Base-by-base conservation (phyloP, 345 rosid genomes). In the Dipteronia sinensis region DNA sequence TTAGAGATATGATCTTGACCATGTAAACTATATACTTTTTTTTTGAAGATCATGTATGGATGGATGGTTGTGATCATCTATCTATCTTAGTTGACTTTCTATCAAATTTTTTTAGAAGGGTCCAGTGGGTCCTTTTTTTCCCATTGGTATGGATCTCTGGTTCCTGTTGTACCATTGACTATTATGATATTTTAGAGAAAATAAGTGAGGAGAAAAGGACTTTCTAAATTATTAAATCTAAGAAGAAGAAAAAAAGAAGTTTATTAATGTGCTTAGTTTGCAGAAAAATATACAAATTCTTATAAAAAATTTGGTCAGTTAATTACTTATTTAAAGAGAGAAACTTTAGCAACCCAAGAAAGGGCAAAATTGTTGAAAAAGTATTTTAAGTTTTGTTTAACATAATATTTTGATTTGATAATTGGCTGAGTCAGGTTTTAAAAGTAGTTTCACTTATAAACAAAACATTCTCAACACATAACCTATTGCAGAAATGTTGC, bases 291-390 rank as follows among this genome's bases (percentile, higher is more conserved):
- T 20, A 10, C 25, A 38, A 49, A 49, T 7, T 58, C 62, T 7
- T 20, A 44, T 2, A 46, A 7, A 0, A 4, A 3, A 16, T 22
- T 19, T 20, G 22, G 17, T 69, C 19, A 47, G 59, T 9, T 46
- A 29, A 69, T 69, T 47, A 47, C 7, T 47, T 69, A 0, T 72
- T 56, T 34, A 72, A 11, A 72, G 66, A 20, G 12, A 61, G 23
- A 73, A 73, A 40, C 76, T 73, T 73, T 62, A 62, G 68, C 76
- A 42, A 20, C 68, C 10, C 55, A 16, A 23, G 62, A 47, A 63
- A 74, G 63, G 77, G 62, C 77, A 74, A 64, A 58, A 63, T 40
- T 16, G 44, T 74, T 74, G 61, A 31, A 62, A 62, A 22, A 20
- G 22, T 20, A 69, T 31, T 25, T 4, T 9, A 71, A 53, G 8